phyloP scores from a whole-genome alignment of 345 rosid genomes.

The Zanthoxylum bungeanum region DNA sequence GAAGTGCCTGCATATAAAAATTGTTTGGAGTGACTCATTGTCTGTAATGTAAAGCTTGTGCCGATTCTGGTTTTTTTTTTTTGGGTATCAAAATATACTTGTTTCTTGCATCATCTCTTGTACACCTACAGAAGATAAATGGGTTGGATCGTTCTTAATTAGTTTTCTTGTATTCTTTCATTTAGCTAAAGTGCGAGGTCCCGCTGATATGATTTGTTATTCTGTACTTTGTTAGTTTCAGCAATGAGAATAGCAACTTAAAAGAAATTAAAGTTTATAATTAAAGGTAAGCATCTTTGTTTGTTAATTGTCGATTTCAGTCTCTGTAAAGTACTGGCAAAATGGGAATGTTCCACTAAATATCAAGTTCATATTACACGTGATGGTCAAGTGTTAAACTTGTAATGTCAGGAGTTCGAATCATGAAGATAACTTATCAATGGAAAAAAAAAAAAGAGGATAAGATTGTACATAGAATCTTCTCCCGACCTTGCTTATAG shows the following conservation, averaged over 20 bases:
- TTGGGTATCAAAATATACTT: background rate
- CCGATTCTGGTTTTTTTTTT: too few relatives aligned
- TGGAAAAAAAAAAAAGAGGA: too few relatives aligned
- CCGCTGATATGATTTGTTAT: background rate
- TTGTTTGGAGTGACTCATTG: background rate
- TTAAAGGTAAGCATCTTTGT: too few relatives aligned
- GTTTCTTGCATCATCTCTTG: background rate
- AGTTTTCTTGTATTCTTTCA: background rate
- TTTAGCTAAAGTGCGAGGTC: background rate
- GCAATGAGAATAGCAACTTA: background rate
- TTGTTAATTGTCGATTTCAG: background rate
- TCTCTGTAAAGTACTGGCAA: background rate
- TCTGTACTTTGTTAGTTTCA: background rate
- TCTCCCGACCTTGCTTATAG: too few relatives aligned
- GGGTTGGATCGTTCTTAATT: background rate
- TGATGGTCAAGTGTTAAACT: too few relatives aligned
- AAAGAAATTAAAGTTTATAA: too few relatives aligned
- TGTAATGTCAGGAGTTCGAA: too few relatives aligned
- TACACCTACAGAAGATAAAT: background rate
- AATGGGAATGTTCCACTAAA: background rate
- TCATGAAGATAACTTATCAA: too few relatives aligned
- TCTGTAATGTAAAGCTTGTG: background rate
- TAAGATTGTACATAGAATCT: too few relatives aligned
- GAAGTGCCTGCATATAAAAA: background rate
- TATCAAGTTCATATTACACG: background rate